phyloP scores from a whole-genome alignment of 2,329 filamentous ascomycete genomes.

The Curvularia verruculosa region DNA sequence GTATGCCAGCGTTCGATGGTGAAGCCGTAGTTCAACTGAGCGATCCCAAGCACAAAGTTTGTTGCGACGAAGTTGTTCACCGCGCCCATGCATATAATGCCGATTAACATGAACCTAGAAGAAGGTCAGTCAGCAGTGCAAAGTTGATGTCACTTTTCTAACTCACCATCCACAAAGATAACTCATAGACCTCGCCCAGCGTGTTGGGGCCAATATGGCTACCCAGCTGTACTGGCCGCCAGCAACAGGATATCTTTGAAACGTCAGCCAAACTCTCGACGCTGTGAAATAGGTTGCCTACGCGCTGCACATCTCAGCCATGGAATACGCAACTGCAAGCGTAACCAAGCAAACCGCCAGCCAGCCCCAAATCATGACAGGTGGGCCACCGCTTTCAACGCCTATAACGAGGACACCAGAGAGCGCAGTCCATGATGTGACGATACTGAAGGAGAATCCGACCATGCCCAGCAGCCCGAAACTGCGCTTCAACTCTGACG shows the following conservation, averaged over 20 bases:
- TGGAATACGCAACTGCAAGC: conserved; percentile 62
- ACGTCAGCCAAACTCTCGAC: conserved; percentile 6
- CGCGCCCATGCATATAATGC: conserved; percentile 60
- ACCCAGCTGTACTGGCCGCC: conserved; percentile 66
- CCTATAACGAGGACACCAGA: conserved; percentile 63
- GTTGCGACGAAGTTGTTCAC: conserved; percentile 61
- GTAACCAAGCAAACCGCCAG: conserved; percentile 59
- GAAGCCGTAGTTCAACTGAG: conserved; percentile 59
- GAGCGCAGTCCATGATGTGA: conserved; percentile 64
- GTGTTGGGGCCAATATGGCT: conserved; percentile 59
- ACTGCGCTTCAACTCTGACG: conserved; percentile 61
- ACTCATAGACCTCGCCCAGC: conserved; percentile 43
- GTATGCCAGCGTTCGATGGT: conserved; percentile 63
- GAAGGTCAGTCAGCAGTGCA: background rate
- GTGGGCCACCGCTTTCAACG: conserved; percentile 61
- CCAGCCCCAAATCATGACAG: conserved; percentile 66
- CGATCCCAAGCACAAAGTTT: conserved; percentile 63
- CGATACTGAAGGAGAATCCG: conserved; percentile 64
- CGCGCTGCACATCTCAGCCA: conserved; percentile 64
- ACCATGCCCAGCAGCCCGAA: conserved; percentile 64
- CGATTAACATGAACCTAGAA: conserved; percentile 34
- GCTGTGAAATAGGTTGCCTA: conserved; percentile 4
- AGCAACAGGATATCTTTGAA: conserved; percentile 57
- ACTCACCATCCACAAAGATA: conserved; percentile 52
- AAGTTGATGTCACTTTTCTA: conserved; percentile 18